A percentile compares a stretch with the other conserved stretches of the same genome.
phyloP scores from a whole-genome alignment of 805 yeast species.

The Wickerhamiella bombiphila region DNA sequence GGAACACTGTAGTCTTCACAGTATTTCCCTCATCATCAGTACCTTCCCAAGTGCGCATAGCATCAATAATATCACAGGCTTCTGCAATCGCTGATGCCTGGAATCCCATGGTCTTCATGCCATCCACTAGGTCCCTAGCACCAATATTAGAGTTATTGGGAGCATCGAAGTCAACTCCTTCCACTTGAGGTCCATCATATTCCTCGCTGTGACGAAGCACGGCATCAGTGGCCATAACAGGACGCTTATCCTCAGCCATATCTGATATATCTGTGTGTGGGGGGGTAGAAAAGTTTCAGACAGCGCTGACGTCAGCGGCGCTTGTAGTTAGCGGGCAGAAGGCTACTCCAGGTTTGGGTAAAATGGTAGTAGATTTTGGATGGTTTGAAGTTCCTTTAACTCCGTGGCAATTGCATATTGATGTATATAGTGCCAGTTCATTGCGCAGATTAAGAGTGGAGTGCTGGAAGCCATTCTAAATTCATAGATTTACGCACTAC shows the following conservation, averaged over 20 bases:
- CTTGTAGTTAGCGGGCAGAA: no score
- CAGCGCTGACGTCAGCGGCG: no score
- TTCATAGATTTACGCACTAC: no score
- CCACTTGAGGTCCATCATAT: constrained; percentile 58
- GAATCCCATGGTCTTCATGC: constrained; percentile 94
- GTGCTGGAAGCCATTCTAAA: no score
- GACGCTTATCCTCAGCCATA: constrained; percentile 21
- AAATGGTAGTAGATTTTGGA: no score
- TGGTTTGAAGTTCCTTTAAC: no score
- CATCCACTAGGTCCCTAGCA: constrained; percentile 61
- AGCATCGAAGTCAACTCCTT: constrained; percentile 80
- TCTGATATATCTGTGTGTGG: background rate
- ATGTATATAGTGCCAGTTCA: no score
- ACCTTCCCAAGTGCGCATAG: constrained; percentile 92
- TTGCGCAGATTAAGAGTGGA: no score
- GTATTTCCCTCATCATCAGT: constrained; percentile 40
- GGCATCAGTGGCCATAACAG: constrained; percentile 76
- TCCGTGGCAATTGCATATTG: no score
- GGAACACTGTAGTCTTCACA: constrained; percentile 78
- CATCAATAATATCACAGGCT: constrained; percentile 85
- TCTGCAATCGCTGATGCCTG: constrained; percentile 78
- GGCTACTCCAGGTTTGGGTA: no score
- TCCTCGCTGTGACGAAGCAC: constrained; percentile 78
- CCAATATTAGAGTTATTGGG: constrained; percentile 60
- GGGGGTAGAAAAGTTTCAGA: background rate